Evolutionary conservation across 108 stramenopile species (phyloP), one percentile per base, ranked within the genome.

Genomic region (Nitzschia sp.): DNA sequence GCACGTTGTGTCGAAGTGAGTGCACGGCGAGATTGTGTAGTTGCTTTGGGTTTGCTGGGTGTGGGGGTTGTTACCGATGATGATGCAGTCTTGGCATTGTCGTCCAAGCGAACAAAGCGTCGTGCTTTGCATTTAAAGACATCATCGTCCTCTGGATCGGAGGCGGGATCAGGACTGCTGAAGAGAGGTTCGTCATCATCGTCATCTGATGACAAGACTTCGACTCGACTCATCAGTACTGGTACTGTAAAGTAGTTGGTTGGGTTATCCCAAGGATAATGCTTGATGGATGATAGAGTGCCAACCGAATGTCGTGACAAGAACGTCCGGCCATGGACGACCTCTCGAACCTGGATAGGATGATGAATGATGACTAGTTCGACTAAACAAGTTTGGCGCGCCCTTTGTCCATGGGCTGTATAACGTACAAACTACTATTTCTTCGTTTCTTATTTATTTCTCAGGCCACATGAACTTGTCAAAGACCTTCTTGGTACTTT

Each of bases 401-500:
- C 29, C 29, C 29, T 34, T 34, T 34, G n/a, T n/a, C n/a, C n/a
- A n/a, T n/a, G n/a, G n/a, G n/a, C n/a, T n/a, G n/a, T n/a, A n/a
- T 34, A 34, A 34, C 29, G 29, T 50, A 48, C 46, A 48, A 15
- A 2, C 46, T 17, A 48, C 43, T 43, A 9, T 9, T 43, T 10
- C 43, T 43, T 43, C 12, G 9, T 9, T 12, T 43, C 43, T 17
- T 54, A 8, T 54, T 24, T 54, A 14, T 62, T 62, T 43, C 43
- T 62, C 43, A 0, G 61, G 61, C 61, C 61, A 62, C n/a, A 93
- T 22, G 44, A 76, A 78, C 6, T 86, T 65, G 57, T 95, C 94
- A 80, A 95, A 95, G 15, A 87, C 48, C 53, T 86, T 85, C 67
- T 92, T 95, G 12, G 86, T 87, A 53, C 51, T 89, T 72, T 92